Percentiles rank a stretch among this genome's conserved stretches.
Conservation (phyloP, 768 basidiomycete species). For the Leccinum boreale region DNA sequence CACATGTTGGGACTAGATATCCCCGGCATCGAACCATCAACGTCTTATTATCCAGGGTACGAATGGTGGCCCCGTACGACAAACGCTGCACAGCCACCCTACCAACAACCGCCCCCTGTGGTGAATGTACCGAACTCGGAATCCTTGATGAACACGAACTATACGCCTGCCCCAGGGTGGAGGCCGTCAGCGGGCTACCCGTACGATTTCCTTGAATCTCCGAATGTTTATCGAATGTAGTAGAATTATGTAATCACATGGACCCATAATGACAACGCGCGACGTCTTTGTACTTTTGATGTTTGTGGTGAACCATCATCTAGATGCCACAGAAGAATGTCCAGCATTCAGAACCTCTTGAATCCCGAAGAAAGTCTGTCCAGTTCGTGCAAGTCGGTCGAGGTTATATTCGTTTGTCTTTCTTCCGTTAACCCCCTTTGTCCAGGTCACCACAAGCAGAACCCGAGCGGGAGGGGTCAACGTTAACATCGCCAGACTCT, state of each 20-base stretch:
- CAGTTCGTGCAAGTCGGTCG: conserved; percentile 41
- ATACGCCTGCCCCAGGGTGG: conserved; percentile 23
- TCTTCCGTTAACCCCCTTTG: conserved; percentile 26
- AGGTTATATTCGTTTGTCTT: conserved; percentile 3
- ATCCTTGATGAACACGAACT: conserved; percentile 12
- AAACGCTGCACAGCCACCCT: conserved; percentile 10
- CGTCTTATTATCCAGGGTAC: conserved; percentile 52
- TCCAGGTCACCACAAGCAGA: conserved; percentile 23
- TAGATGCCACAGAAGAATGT: conserved; percentile 40
- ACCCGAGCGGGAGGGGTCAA: conserved; percentile 26
- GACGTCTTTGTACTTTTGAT: neutral
- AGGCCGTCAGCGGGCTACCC: conserved; percentile 14
- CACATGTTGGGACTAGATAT: conserved; percentile 69
- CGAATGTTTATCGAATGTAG: conserved; percentile 24
- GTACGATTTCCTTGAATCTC: conserved; percentile 19
- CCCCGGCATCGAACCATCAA: conserved; percentile 53
- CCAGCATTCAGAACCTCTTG: conserved; percentile 52
- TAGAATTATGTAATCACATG: conserved; percentile 29
- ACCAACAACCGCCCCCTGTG: conserved; percentile 11
- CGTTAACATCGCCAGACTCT: conserved; percentile 33
- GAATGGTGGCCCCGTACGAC: conserved; percentile 61
- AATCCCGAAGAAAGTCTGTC: conserved; percentile 49
- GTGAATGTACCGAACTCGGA: conserved; percentile 1
- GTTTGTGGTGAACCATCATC: conserved; percentile 14
- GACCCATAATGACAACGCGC: conserved; percentile 32